Conservation (phyloP, 2,329 filamentous ascomycete species). For the Aspergillus sclerotialis region DNA sequence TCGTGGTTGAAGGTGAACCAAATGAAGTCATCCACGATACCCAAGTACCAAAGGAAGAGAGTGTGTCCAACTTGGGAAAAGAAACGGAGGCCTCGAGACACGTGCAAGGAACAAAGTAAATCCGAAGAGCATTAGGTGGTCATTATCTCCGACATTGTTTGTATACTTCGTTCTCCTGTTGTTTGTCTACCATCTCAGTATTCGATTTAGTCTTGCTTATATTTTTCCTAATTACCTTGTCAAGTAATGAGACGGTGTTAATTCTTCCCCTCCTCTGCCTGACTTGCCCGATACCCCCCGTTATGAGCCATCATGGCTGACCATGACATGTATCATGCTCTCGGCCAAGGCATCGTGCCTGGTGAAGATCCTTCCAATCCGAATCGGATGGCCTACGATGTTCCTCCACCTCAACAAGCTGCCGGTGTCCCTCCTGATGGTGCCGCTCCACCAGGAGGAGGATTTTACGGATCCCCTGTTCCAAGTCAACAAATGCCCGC, state of each 20-base stretch:
- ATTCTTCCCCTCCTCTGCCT: constrained; percentile 2
- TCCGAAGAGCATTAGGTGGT: not conserved
- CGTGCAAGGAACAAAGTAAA: not conserved
- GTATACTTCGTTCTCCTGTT: not conserved
- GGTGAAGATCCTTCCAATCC: constrained; percentile 50
- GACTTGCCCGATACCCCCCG: constrained; percentile 7
- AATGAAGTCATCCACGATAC: too few species aligned
- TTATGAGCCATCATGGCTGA: constrained; percentile 36
- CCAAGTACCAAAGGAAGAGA: too few species aligned
- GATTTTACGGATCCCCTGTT: constrained; percentile 26
- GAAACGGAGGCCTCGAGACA: too few species aligned
- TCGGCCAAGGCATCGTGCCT: constrained; percentile 26
- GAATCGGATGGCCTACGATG: constrained; percentile 42
- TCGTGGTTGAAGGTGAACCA: too few species aligned
- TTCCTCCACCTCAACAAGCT: constrained; percentile 42
- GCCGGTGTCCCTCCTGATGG: constrained; percentile 28
- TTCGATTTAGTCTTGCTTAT: too few species aligned
- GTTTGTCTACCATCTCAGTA: not conserved
- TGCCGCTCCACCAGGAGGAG: constrained; percentile 32
- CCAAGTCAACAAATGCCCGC: constrained; percentile 24
- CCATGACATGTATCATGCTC: constrained; percentile 34
- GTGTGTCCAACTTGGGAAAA: too few species aligned
- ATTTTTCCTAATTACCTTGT: too few species aligned
- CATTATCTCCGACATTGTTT: too few species aligned
- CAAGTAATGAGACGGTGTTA: constrained; percentile 1